These are phyloP conservation scores for Trichoderma guizhouense DNA, from an alignment of 2,329 filamentous ascomycete species.

Conservation along the genomic window DNA sequence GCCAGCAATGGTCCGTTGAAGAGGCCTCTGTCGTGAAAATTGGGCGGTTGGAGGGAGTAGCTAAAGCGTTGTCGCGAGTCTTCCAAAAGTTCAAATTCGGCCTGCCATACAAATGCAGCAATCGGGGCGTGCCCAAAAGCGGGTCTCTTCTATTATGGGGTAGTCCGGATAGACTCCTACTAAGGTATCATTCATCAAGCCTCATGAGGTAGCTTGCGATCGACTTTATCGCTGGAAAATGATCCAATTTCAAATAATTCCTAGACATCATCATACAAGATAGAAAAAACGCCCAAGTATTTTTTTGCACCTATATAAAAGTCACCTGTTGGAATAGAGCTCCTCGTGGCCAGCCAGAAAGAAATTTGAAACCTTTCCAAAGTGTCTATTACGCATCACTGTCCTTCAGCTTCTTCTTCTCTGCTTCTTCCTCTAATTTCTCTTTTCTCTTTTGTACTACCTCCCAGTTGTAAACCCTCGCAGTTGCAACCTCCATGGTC, in stretches of 20 bases:
- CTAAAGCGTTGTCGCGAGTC: background rate
- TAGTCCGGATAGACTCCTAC: background rate
- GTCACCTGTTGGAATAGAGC: background rate
- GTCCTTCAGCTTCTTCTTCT: constrained; percentile 39
- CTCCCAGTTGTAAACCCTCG: constrained; percentile 99
- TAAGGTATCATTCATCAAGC: background rate
- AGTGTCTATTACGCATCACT: constrained; percentile 25
- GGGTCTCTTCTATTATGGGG: background rate
- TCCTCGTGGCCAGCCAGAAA: constrained; percentile 1
- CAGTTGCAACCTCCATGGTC: constrained; percentile 95
- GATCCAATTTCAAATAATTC: background rate
- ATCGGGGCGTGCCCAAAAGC: constrained; percentile 22
- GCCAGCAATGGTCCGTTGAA: constrained; percentile 9
- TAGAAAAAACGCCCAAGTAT: background rate
- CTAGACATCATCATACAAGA: background rate
- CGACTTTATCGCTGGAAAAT: background rate
- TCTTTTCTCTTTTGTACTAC: constrained; percentile 94
- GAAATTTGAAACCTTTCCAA: constrained; percentile 3
- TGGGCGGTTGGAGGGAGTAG: background rate
- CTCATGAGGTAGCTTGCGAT: background rate
- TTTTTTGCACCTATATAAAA: constrained; percentile 5
- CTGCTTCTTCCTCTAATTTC: constrained; percentile 61
- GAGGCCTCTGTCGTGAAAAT: constrained; percentile 1
- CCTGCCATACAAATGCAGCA: constrained; percentile 28
- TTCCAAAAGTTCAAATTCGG: constrained; percentile 17